Evolutionary conservation across 2,329 filamentous ascomycete genomes (phyloP).

Genomic region (Sarocladiaceae sp.): DNA sequence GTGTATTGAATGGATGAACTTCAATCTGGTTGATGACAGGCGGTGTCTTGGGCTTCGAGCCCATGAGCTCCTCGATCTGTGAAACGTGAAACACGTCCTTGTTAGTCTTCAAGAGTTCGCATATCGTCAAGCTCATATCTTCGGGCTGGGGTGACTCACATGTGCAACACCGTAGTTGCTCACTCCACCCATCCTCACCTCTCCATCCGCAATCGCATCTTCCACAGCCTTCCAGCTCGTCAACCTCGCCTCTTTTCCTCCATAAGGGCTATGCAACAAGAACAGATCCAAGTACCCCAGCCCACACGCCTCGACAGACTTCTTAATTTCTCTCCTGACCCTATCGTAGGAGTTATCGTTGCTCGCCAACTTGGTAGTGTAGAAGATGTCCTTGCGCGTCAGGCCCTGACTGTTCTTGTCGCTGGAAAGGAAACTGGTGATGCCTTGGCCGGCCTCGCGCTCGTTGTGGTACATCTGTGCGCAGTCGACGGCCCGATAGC

Average conservation of each 20-base stretch:
- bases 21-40: slow-evolving; percentile 79
- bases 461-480: slow-evolving; percentile 65
- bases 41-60: slow-evolving; percentile 53
- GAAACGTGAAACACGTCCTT: no score
- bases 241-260: slow-evolving; percentile 61
- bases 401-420: slow-evolving; percentile 44
- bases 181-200: slow-evolving; percentile 68
- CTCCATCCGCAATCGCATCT: slow-evolving; percentile 68
- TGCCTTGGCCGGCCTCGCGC: slow-evolving; percentile 61
- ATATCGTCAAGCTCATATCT: rapidly evolving
- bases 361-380: slow-evolving; percentile 72
- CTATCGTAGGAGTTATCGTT: slow-evolving; percentile 62
- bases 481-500: slow-evolving; percentile 48
- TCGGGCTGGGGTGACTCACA: slow-evolving; percentile 38
- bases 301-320: slow-evolving; percentile 60
- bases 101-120: no score
- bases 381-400: slow-evolving; percentile 65
- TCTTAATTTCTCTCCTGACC: slow-evolving; percentile 61
- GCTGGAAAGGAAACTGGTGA: slow-evolving; percentile 51
- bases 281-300: slow-evolving; percentile 77
- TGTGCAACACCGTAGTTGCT: slow-evolving; percentile 76
- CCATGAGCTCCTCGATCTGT: slow-evolving; percentile 65
- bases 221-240: slow-evolving; percentile 75
- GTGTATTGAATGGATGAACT: slow-evolving; percentile 78
- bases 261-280: slow-evolving; percentile 74